A percentile compares a stretch with the other conserved stretches of the same genome.
phyloP scores from a whole-genome alignment of 1,139 yeast genomes.

The Geotrichum candidum region DNA sequence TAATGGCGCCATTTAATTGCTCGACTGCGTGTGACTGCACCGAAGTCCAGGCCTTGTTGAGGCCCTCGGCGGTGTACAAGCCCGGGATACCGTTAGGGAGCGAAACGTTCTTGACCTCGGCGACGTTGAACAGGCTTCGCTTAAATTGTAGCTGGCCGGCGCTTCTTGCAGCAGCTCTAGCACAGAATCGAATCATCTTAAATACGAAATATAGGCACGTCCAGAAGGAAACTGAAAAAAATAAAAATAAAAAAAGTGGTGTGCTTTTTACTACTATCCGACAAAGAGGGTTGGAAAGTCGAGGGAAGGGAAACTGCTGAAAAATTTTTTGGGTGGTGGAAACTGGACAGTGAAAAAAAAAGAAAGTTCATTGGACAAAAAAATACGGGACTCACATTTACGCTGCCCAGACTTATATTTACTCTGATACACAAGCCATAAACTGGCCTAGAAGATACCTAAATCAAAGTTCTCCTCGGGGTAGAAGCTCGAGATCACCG shows the following conservation, averaged over 20 bases:
- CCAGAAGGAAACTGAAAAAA: background rate
- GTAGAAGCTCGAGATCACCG: conserved; percentile 57
- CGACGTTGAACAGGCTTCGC: conserved; percentile 25
- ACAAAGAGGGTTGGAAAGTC: background rate
- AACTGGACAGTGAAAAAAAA: background rate
- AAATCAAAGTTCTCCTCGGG: conserved; percentile 49
- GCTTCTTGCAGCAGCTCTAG: background rate
- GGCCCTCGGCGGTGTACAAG: conserved; percentile 62
- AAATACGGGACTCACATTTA: background rate
- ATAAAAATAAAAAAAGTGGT: background rate
- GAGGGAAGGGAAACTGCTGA: background rate
- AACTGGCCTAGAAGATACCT: conserved; percentile 27
- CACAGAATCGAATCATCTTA: background rate
- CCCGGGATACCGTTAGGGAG: conserved; percentile 58
- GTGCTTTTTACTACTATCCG: background rate
- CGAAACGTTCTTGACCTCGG: conserved; percentile 30
- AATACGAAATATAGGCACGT: background rate
- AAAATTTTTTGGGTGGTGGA: background rate
- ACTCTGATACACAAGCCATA: background rate
- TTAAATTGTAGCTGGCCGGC: background rate
- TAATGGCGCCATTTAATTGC: conserved; percentile 47
- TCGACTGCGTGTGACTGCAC: conserved; percentile 67
- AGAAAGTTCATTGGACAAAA: background rate
- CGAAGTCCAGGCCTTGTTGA: conserved; percentile 71
- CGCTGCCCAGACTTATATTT: background rate